Base-by-base conservation (phyloP, 1,139 yeast genomes). In the Tardiomyces blankii region DNA sequence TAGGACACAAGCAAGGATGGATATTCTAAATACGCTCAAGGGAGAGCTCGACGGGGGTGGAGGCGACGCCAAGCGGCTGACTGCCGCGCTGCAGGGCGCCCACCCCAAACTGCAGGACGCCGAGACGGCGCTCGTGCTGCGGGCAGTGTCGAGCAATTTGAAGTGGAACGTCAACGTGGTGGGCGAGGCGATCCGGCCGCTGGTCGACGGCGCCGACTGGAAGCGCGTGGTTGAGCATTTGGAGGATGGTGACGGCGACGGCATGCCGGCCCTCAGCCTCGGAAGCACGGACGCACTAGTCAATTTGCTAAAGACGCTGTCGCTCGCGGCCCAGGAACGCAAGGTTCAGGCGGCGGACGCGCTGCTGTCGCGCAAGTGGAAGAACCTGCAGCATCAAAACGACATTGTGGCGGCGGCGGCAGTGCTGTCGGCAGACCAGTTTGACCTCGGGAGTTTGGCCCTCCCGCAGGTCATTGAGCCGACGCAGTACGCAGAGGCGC, bases 341-440 rank as follows among this genome's bases (percentile, higher is more conserved):
- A 30, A 30, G 35, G 35, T 30, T 9, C 35, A 28, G 13, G 48
- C 48, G 12, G 45, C 44, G n/a, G 44, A 43, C 38, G 46, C 38
- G n/a, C 39, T 48, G 13, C 18, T 48, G 39, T 42, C 42, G 7
- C 41, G 30, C 19, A 41, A 41, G 32, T 60, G 63, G 62, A 46
- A 46, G 14, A 50, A 49, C 32, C 47, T 59, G n/a, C 49, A 51
- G 13, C 40, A 51, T 14, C 63, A 60, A 43, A 49, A 51, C 25
- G 56, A 55, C 33, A 40, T 60, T 18, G 46, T 58, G 18, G 40
- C 48, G 13, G 46, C 49, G 16, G 48, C 53, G 30, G 49, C 51
- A 21, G 21, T 18, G 18, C 39, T 35, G 21, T 35, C 39, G n/a
- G 18, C 39, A 14, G 18, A 16, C 21, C 39, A 16, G 35, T 30